These are phyloP conservation scores for Maudiozyma serrabonitensis DNA, from an alignment of 805 yeast genomes.

Conservation along the genomic window DNA sequence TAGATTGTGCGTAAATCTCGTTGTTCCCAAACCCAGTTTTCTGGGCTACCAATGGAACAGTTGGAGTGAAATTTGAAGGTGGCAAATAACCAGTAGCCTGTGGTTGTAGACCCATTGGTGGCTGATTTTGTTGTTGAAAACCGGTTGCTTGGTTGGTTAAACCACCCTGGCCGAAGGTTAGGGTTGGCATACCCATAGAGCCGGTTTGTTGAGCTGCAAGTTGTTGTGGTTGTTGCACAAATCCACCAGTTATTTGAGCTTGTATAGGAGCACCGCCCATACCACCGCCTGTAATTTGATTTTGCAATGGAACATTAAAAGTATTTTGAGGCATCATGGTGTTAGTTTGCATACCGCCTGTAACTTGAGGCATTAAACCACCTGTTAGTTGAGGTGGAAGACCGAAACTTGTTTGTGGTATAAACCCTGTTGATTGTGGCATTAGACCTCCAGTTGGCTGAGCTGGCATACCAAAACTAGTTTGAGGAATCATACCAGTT, in stretches of 20 bases:
- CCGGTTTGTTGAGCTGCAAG: conserved; percentile 28
- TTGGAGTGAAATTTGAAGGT: conserved; percentile 31
- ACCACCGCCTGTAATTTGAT: conserved; percentile 28
- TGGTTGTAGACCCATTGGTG: conserved; percentile 8
- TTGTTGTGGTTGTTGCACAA: conserved; percentile 32
- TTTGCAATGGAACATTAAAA: conserved; percentile 34
- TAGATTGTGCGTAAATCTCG: conserved; percentile 30
- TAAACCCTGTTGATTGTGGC: conserved; percentile 15
- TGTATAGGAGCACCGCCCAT: conserved; percentile 30
- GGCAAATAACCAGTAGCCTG: conserved; percentile 64
- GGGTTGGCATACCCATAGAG: conserved; percentile 31
- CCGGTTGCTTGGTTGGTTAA: conserved; percentile 32
- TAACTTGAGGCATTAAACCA: conserved; percentile 25
- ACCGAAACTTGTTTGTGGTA: conserved; percentile 31
- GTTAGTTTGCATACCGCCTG: conserved; percentile 33
- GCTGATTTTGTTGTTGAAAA: conserved; percentile 1
- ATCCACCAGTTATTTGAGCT: conserved; percentile 32
- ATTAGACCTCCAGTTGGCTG: conserved; percentile 19
- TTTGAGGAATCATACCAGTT: conserved; percentile 31
- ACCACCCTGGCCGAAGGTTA: conserved; percentile 32
- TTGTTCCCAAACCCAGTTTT: conserved; percentile 40
- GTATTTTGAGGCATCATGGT: conserved; percentile 33
- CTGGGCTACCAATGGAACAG: conserved; percentile 32
- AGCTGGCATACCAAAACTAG: conserved; percentile 25
- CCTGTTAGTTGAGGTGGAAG: conserved; percentile 19